Conservation (phyloP, 108 stramenopile species). For the Skeletonema marinoi region DNA sequence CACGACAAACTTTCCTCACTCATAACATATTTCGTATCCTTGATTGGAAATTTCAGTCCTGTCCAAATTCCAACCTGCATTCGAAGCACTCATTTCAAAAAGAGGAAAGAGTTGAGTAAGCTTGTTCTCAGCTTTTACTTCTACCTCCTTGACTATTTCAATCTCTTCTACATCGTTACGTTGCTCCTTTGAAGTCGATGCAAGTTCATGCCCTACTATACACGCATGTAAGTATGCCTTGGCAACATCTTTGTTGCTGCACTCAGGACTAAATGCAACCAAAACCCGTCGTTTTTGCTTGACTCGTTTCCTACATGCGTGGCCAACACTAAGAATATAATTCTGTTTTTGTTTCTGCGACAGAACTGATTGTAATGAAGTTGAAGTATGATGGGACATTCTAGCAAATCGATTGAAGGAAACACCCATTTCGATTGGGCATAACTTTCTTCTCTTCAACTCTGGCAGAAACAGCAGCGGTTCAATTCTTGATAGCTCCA, state of each 20-base stretch:
- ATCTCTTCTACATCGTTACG: constrained; percentile 5
- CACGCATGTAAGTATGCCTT: constrained; percentile 77
- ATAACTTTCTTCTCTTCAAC: constrained; percentile 20
- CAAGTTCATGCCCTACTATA: constrained; percentile 23
- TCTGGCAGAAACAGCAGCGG: constrained; percentile 69
- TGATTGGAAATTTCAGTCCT: constrained; percentile 32
- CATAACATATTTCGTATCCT: constrained; percentile 40
- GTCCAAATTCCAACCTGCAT: constrained; percentile 49
- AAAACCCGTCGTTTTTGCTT: constrained; percentile 38
- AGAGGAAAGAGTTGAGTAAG: constrained; percentile 31
- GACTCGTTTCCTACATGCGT: constrained; percentile 4
- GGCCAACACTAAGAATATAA: constrained; percentile 28
- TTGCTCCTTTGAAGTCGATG: constrained; percentile 15
- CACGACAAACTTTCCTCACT: background rate
- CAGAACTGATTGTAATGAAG: constrained; percentile 23
- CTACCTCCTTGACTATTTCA: constrained; percentile 20
- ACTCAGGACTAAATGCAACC: constrained; percentile 47
- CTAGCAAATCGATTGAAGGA: constrained; percentile 59
- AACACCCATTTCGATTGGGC: constrained; percentile 57
- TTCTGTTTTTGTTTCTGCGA: constrained; percentile 13
- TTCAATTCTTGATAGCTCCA: constrained; percentile 59
- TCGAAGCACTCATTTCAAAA: constrained; percentile 26
- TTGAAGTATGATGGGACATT: constrained; percentile 10
- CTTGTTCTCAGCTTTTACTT: constrained; percentile 15
- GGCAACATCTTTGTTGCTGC: constrained; percentile 49